phyloP scores from a whole-genome alignment of 768 basidiomycete species.

The Hortiboletus campestris region DNA sequence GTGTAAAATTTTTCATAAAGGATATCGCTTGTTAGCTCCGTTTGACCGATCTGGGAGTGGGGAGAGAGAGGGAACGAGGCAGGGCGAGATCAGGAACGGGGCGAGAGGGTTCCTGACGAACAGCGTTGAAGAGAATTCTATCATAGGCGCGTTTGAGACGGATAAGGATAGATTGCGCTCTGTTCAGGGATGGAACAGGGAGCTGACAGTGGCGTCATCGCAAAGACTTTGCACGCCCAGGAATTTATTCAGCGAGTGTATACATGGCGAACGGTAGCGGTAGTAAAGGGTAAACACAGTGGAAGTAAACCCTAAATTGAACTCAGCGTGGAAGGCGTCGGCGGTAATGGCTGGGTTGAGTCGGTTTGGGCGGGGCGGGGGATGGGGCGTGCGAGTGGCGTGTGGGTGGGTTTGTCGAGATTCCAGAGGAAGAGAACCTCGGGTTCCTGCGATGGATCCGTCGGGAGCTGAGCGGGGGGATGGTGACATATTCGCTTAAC shows the following conservation, averaged over 20 bases:
- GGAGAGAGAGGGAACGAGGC: neutral
- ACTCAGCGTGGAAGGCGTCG: neutral
- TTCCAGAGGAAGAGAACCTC: conserved; percentile 8
- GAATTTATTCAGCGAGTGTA: too few species aligned
- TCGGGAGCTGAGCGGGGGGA: conserved; percentile 11
- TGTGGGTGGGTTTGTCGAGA: neutral
- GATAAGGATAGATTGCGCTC: conserved; percentile 19
- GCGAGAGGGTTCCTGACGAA: neutral
- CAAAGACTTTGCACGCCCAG: neutral
- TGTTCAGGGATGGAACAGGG: conserved; percentile 10
- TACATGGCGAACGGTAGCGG: neutral
- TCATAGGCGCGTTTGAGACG: neutral
- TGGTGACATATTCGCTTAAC: conserved; percentile 14
- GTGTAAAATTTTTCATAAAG: conserved; percentile 4
- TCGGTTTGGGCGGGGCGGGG: neutral
- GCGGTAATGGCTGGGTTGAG: neutral
- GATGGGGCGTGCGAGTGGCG: neutral
- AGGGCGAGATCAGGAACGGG: conserved; percentile 20
- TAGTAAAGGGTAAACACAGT: too few species aligned
- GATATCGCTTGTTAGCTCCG: conserved; percentile 19
- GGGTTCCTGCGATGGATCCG: conserved; percentile 9
- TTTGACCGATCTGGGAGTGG: conserved; percentile 12
- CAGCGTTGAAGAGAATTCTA: neutral
- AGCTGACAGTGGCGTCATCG: neutral
- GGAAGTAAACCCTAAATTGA: too few species aligned